phyloP scores from a whole-genome alignment of 768 basidiomycete species.

The Nidularia pulvinata region DNA sequence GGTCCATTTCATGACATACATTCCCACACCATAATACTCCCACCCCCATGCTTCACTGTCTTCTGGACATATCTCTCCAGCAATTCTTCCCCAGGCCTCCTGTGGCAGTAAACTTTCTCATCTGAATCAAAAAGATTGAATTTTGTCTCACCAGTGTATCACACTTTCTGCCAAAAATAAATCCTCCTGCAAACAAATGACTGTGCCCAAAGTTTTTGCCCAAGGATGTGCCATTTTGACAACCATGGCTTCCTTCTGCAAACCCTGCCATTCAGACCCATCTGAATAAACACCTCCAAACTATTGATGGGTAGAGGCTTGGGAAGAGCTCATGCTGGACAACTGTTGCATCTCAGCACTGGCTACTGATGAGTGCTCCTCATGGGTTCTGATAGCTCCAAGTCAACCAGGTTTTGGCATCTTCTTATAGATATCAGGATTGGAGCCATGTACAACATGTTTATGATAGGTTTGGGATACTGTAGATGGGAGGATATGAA shows the following conservation, averaged over 20 bases:
- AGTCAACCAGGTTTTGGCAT: no score
- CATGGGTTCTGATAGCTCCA: no score
- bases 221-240: not conserved
- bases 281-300: constrained; percentile 5
- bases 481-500: no score
- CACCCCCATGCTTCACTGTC: constrained; percentile 23
- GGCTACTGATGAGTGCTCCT: no score
- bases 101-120: constrained; percentile 14
- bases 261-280: constrained; percentile 5
- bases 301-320: not conserved
- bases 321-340: constrained; percentile 5
- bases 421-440: no score
- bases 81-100: constrained; percentile 12
- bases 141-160: constrained; percentile 27
- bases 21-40: constrained; percentile 27
- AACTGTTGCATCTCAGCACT: constrained; percentile 1
- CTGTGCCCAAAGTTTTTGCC: constrained; percentile 4
- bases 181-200: constrained; percentile 14
- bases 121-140: constrained; percentile 26
- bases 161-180: constrained; percentile 20
- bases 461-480: no score
- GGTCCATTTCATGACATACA: constrained; percentile 17
- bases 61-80: constrained; percentile 9
- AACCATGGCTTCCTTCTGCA: constrained; percentile 3
- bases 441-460: no score